These are phyloP conservation scores for Metschnikowia lochheadii DNA, from an alignment of 805 yeast genomes.

Conservation along the genomic window DNA sequence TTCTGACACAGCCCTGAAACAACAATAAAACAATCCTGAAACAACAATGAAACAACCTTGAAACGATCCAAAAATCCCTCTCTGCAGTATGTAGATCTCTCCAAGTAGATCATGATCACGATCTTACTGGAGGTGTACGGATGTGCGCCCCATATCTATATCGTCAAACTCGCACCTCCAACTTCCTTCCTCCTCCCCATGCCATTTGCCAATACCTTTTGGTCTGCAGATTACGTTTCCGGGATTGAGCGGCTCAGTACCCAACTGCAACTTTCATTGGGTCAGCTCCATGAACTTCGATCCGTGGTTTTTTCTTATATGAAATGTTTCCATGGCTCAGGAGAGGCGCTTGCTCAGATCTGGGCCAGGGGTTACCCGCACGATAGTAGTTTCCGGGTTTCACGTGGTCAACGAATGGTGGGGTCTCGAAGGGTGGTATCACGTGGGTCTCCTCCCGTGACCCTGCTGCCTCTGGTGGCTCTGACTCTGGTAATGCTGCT, in stretches of 20 bases:
- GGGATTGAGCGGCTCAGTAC: conserved; percentile 30
- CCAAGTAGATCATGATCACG: neutral
- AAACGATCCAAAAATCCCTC: too few species aligned
- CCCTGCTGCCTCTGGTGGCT: too few species aligned
- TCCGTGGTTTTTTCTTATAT: conserved; percentile 34
- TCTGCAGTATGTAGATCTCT: neutral
- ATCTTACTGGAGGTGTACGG: neutral
- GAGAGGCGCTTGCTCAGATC: conserved; percentile 30
- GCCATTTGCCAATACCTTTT: conserved; percentile 34
- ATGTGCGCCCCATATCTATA: neutral
- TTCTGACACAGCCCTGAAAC: too few species aligned
- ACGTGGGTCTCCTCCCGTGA: neutral
- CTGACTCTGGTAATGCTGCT: too few species aligned
- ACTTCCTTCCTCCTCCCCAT: neutral
- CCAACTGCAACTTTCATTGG: conserved; percentile 31
- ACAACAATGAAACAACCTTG: too few species aligned
- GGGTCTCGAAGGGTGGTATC: neutral
- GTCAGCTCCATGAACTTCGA: conserved; percentile 39
- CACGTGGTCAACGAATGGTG: conserved; percentile 10
- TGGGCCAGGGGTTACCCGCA: conserved; percentile 21
- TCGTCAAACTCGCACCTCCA: neutral
- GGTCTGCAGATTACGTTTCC: conserved; percentile 39
- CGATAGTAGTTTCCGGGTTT: conserved; percentile 22
- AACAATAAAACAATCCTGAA: too few species aligned
- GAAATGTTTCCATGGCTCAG: conserved; percentile 32